Evolutionary conservation across 2,329 filamentous ascomycete genomes (phyloP).

Genomic region (Xylariaceae sp.): DNA sequence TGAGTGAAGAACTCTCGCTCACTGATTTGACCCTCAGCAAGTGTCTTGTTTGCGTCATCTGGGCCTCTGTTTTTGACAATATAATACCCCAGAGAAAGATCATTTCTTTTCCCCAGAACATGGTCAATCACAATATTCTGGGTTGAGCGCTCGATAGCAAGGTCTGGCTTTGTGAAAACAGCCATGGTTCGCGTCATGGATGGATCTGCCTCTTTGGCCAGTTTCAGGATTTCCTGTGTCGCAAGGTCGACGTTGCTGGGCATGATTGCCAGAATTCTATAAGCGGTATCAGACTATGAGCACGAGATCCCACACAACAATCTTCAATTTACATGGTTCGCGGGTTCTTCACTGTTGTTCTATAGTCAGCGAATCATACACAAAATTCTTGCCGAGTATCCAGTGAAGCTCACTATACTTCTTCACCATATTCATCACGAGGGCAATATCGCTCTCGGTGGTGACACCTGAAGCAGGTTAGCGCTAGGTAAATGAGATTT

Average conservation of each 20-base stretch:
- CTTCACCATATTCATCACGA: constrained; percentile 46
- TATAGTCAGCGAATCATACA: no score
- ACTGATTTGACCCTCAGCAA: background rate
- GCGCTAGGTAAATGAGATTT: no score
- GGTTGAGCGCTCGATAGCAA: constrained; percentile 41
- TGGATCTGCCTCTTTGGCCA: constrained; percentile 33
- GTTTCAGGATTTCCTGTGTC: constrained; percentile 36
- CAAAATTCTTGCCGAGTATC: no score
- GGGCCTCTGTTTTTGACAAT: constrained; percentile 45
- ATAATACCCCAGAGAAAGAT: constrained; percentile 44
- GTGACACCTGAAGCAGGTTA: constrained; percentile 33
- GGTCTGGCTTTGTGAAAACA: constrained; percentile 49
- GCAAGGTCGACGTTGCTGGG: constrained; percentile 36
- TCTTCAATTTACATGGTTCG: constrained; percentile 40
- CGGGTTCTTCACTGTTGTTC: constrained; percentile 35
- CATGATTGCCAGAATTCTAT: constrained; percentile 31
- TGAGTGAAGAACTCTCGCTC: background rate
- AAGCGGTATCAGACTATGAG: background rate
- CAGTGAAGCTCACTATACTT: constrained; percentile 37
- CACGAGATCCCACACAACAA: background rate
- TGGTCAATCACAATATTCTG: constrained; percentile 39
- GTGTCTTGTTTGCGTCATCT: constrained; percentile 31
- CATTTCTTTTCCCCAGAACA: constrained; percentile 36
- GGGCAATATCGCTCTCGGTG: constrained; percentile 39
- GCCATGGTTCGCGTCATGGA: constrained; percentile 30